Conservation (phyloP, 352 stramenopile species). For the Globisporangium perplexum region DNA sequence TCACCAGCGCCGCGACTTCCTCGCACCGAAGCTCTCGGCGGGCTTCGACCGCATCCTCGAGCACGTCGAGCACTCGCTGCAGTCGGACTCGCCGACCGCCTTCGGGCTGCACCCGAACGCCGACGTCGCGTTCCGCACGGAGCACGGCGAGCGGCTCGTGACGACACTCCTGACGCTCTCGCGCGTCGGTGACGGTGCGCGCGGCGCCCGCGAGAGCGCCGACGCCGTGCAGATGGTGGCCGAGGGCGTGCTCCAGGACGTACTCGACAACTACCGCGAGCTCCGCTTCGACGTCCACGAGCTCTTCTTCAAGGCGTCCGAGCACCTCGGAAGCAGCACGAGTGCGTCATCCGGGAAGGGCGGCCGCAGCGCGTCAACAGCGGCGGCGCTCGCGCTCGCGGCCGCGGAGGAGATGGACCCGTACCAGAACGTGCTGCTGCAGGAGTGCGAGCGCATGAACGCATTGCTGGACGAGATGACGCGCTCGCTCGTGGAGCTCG, state of each 20-base stretch:
- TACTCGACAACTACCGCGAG: conserved; percentile 87
- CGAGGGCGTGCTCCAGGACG: conserved; percentile 86
- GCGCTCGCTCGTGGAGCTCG: conserved; percentile 69
- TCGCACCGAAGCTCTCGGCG: conserved; percentile 62
- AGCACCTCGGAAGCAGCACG: conserved; percentile 12
- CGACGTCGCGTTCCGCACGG: conserved; percentile 90
- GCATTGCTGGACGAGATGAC: conserved; percentile 72
- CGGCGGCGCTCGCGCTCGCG: conserved; percentile 15
- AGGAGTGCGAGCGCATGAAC: conserved; percentile 91
- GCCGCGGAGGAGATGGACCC: conserved; percentile 80
- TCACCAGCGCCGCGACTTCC: conserved; percentile 48
- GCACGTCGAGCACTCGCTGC: conserved; percentile 81
- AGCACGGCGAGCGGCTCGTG: conserved; percentile 73
- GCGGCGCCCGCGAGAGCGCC: conserved; percentile 27
- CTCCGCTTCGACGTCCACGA: conserved; percentile 82
- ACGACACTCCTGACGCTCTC: conserved; percentile 73
- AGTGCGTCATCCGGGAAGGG: conserved; percentile 12
- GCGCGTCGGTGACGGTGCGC: conserved; percentile 15
- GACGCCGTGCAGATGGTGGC: conserved; percentile 76
- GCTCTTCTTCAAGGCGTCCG: conserved; percentile 57
- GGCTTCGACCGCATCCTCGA: conserved; percentile 84
- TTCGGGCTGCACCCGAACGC: conserved; percentile 93
- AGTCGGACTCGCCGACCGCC: conserved; percentile 77
- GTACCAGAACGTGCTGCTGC: conserved; percentile 87
- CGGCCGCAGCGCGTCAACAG: conserved; percentile 30